A percentile compares a stretch with the other conserved stretches of the same genome.
phyloP scores from a whole-genome alignment of 176 grass and related monocot genomes.

The Carex kokanica region DNA sequence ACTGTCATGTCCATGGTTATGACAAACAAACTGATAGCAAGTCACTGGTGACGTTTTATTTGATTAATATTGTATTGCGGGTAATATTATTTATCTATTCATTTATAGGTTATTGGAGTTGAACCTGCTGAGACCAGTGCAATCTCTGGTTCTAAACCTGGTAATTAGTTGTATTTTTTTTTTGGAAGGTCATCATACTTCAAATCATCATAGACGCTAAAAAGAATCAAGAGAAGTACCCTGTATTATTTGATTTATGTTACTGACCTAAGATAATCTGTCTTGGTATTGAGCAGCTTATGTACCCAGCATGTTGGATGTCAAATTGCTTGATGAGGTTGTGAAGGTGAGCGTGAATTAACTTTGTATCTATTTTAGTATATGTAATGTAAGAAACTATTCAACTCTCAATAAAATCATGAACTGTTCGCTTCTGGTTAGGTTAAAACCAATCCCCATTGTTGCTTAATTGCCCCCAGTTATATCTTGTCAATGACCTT shows the following conservation, averaged over 20 bases:
- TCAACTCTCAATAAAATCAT: not conserved
- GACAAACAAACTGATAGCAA: not conserved
- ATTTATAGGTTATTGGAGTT: constrained; percentile 69
- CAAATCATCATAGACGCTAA: not conserved
- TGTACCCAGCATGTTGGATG: constrained; percentile 86
- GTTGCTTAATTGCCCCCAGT: not conserved
- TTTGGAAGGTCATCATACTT: not conserved
- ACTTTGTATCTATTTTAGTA: constrained; percentile 24
- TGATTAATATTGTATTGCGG: not conserved
- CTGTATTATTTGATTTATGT: not conserved
- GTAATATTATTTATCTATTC: not conserved
- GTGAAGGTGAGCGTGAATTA: constrained; percentile 58
- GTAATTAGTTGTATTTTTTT: constrained; percentile 33
- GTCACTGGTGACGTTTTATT: not conserved
- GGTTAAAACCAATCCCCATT: not conserved
- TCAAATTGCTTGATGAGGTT: constrained; percentile 89
- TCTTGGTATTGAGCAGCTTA: constrained; percentile 54
- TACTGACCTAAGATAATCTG: not conserved
- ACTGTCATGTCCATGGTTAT: not conserved
- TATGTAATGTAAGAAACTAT: constrained; percentile 5
- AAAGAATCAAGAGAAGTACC: not conserved
- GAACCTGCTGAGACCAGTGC: constrained; percentile 94
- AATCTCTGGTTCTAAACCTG: constrained; percentile 74
- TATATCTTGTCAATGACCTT: not conserved
- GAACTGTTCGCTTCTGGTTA: constrained; percentile 3